A percentile compares a stretch with the other conserved stretches of the same genome.
phyloP scores from a whole-genome alignment of 2,329 filamentous ascomycete genomes.

The Penicillium sp. region DNA sequence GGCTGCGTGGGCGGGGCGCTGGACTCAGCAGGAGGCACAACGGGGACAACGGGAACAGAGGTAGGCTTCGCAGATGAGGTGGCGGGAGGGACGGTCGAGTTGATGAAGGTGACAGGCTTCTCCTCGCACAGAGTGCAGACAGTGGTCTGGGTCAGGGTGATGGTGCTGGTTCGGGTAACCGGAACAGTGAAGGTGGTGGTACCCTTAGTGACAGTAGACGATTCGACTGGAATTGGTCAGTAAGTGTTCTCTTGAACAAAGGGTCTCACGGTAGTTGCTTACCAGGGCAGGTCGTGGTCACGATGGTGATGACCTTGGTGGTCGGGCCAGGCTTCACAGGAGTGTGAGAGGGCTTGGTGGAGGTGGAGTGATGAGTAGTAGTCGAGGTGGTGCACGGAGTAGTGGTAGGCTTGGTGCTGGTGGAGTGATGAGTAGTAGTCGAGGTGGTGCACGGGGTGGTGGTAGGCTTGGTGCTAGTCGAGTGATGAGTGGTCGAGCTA shows the following conservation, averaged over 20 bases:
- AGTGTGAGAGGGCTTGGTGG: slow-evolving; percentile 15
- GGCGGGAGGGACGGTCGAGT: slow-evolving; percentile 17
- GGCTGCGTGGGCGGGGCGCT: slow-evolving; percentile 2
- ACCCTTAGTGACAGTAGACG: slow-evolving; percentile 33
- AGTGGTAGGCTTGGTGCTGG: slow-evolving; percentile 10
- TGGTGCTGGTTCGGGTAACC: slow-evolving; percentile 35
- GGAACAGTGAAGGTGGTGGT: slow-evolving; percentile 31
- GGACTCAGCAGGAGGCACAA: slow-evolving; percentile 6
- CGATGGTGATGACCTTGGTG: slow-evolving; percentile 36
- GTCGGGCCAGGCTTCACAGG: slow-evolving; percentile 18
- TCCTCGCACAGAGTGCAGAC: slow-evolving; percentile 23
- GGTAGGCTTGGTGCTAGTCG: slow-evolving; percentile 9
- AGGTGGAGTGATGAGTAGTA: not conserved
- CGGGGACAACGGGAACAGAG: not conserved
- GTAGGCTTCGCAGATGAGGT: slow-evolving; percentile 15
- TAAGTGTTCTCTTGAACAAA: not conserved
- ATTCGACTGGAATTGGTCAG: slow-evolving; percentile 27
- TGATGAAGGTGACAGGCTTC: slow-evolving; percentile 20
- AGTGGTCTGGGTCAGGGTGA: slow-evolving; percentile 34
- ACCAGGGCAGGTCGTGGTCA: slow-evolving; percentile 41
- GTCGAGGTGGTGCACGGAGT: slow-evolving; percentile 9
- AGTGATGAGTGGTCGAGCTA: not conserved
- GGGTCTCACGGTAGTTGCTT: slow-evolving; percentile 15
- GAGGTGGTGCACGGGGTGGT: slow-evolving; percentile 14
- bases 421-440: not conserved